Conservation (phyloP, 1,284 basidiomycete genomes). For the Macrocystidia cucumis region DNA sequence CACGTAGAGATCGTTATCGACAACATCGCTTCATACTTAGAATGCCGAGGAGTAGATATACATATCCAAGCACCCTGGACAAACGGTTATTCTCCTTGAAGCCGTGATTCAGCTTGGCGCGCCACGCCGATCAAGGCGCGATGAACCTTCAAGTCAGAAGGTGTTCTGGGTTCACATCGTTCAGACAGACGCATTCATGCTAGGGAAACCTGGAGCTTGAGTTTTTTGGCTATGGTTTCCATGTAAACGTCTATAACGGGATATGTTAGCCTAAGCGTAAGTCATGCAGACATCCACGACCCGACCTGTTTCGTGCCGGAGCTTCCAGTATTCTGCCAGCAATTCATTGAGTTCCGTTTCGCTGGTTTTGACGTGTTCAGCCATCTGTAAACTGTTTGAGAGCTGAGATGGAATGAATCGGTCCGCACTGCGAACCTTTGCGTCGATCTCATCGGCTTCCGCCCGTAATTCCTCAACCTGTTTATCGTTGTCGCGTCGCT, state of each 20-base stretch:
- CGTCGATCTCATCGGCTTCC: conserved; percentile 57
- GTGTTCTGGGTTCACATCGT: too few species aligned
- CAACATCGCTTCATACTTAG: too few species aligned
- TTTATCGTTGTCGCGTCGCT: conserved; percentile 68
- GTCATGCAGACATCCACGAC: conserved; percentile 1
- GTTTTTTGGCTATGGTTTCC: conserved; percentile 70
- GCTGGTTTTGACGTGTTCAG: conserved; percentile 62
- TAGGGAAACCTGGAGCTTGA: conserved; percentile 39
- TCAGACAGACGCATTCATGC: conserved; percentile 15
- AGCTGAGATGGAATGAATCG: conserved; percentile 3
- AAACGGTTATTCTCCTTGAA: too few species aligned
- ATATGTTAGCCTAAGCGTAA: conserved; percentile 6
- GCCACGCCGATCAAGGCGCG: too few species aligned
- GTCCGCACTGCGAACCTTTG: conserved; percentile 34
- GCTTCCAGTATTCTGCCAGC: conserved; percentile 73
- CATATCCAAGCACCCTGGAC: too few species aligned
- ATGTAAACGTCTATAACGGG: conserved; percentile 69
- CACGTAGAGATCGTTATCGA: too few species aligned
- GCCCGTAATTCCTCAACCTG: conserved; percentile 66
- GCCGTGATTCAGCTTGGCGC: too few species aligned
- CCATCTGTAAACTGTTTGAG: conserved; percentile 41
- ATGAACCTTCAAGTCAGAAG: too few species aligned
- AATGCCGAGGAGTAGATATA: too few species aligned
- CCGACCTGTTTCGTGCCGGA: conserved; percentile 72
- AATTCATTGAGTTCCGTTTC: conserved; percentile 71